Percentiles rank a stretch among this genome's conserved stretches.
Conservation (phyloP, 345 rosid genomes). For the Boechera retrofracta region DNA sequence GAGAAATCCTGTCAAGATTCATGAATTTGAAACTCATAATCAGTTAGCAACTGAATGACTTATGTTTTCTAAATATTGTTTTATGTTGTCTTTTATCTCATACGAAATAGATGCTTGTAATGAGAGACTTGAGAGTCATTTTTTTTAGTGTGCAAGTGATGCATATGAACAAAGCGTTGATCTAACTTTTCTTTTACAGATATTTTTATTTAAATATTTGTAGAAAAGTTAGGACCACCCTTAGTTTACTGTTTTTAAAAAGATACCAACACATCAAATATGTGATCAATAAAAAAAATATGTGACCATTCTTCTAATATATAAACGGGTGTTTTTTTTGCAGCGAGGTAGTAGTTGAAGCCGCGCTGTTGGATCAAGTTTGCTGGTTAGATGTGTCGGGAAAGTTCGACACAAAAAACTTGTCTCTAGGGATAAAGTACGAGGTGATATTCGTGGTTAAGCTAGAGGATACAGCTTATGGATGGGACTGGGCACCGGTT, state of each 20-base stretch:
- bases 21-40: no score
- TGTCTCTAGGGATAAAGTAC: slow-evolving; percentile 47
- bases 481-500: slow-evolving; percentile 55
- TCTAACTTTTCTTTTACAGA: no score
- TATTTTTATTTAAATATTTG: no score
- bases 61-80: not conserved
- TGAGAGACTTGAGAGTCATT: no score
- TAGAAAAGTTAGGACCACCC: no score
- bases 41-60: no score
- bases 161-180: no score
- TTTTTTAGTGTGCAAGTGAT: no score
- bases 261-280: no score
- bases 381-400: slow-evolving; percentile 60
- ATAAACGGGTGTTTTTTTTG: not conserved
- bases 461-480: slow-evolving; percentile 45
- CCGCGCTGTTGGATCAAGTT: slow-evolving; percentile 47
- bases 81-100: not conserved
- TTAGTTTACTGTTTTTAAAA: no score
- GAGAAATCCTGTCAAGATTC: not conserved
- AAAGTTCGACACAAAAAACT: slow-evolving; percentile 46
- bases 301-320: no score
- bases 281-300: no score
- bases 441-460: slow-evolving; percentile 49
- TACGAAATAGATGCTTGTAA: not conserved
- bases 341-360: slow-evolving; percentile 38